phyloP scores from a whole-genome alignment of 768 basidiomycete genomes.

The Russula dissimulans region DNA sequence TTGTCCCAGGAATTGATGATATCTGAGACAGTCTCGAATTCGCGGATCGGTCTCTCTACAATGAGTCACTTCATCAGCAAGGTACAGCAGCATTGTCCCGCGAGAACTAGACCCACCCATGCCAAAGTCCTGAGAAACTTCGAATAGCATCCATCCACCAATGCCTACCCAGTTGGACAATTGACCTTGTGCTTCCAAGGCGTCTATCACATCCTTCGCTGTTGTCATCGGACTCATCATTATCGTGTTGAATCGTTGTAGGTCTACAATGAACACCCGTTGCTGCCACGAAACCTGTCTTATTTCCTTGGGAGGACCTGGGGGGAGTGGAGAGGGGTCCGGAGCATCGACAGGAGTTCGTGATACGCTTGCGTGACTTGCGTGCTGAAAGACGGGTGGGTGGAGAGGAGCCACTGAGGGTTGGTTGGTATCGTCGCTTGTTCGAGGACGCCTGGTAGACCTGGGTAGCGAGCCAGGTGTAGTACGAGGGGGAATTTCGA shows the following conservation, averaged over 20 bases:
- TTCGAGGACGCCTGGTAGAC: constrained; percentile 19
- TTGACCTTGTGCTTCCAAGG: constrained; percentile 57
- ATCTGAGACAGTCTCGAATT: constrained; percentile 75
- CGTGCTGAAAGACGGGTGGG: constrained; percentile 20
- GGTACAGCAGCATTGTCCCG: neutral
- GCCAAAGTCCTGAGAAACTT: constrained; percentile 84
- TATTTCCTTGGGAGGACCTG: constrained; percentile 4
- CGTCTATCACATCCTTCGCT: constrained; percentile 62
- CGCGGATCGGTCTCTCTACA: constrained; percentile 81
- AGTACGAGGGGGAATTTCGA: constrained; percentile 22
- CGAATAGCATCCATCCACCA: constrained; percentile 85
- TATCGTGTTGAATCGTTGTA: constrained; percentile 67
- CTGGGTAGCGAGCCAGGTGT: neutral
- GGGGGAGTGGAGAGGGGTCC: constrained; percentile 3
- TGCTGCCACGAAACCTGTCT: constrained; percentile 40
- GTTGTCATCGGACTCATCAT: constrained; percentile 58
- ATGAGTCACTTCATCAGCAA: neutral
- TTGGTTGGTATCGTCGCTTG: constrained; percentile 22
- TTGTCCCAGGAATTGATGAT: constrained; percentile 85
- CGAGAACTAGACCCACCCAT: constrained; percentile 59
- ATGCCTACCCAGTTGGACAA: constrained; percentile 48
- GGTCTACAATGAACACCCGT: constrained; percentile 67
- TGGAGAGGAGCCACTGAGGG: constrained; percentile 17
- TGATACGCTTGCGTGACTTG: constrained; percentile 21
- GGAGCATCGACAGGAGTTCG: constrained; percentile 27